Evolutionary conservation across 768 basidiomycete genomes (phyloP), one percentile per base, ranked within the genome.

Genomic region (Lyophyllum shimeji): DNA sequence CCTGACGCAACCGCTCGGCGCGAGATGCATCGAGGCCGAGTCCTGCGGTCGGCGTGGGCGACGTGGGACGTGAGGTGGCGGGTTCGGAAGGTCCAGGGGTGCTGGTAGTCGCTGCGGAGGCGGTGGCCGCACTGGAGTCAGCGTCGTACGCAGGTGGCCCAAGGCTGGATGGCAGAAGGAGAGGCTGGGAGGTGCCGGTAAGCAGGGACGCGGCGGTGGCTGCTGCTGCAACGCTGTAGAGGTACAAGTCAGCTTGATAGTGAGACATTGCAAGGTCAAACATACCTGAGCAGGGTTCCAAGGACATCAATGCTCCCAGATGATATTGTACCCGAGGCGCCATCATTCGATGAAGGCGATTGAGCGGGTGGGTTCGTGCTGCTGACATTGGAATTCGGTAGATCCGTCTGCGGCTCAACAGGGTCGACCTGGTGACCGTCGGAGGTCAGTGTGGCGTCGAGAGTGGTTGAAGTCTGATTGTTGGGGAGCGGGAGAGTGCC

Each of bases 191-290:
- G 21, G 85, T 82, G 33, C 89, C 89, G 1, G 86, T 85, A n/a
- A 90, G 77, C 25, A 91, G 78, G 2, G 92, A 93, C 7, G 89
- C 90, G 1, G 92, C 91, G 1, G 91, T 93, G n/a, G 92, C 92
- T 9, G 92, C 89, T n/a, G 92, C 90, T 3, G 92, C 92, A 29
- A 93, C 92, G 62, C 92, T 90, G 59, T 47, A 66, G 9, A 47
- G 7, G 52, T 48, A 40, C 46, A 21, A 42, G 29, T 25, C 34
- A 11, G 49, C 27, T 24, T 50, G 45, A 40, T n/a, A 15, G 5
- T 18, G 15, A 46, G 53, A 57, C 18, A 47, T 48, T 53, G 47
- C 31, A 52, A 50, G 29, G 39, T 18, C 39, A 27, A 2, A 72
- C 80, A 46, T 64, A 89, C 90, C 90, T 92, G 29, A 93, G 75